Percentiles rank a stretch among this genome's conserved stretches.
phyloP scores from a whole-genome alignment of 2,329 filamentous ascomycete species.

The Aspergillus persii region DNA sequence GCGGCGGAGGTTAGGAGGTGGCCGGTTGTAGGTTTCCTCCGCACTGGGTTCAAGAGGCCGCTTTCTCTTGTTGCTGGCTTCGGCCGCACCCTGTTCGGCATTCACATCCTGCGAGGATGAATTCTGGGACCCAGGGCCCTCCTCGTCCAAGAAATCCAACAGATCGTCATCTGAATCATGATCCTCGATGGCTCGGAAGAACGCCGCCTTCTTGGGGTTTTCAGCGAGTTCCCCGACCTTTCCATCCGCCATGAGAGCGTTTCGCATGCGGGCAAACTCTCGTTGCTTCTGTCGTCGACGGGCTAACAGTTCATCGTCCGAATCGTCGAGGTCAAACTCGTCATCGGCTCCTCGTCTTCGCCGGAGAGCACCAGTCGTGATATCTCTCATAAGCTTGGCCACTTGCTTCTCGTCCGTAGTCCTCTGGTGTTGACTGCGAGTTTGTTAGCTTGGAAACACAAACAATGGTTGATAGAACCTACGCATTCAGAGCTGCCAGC shows the following conservation, averaged over 20 bases:
- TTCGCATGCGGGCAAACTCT: conserved; percentile 89
- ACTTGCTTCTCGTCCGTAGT: conserved; percentile 81
- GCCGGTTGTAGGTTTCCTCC: conserved; percentile 49
- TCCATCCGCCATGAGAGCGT: conserved; percentile 82
- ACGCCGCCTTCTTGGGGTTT: conserved; percentile 85
- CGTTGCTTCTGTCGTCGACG: conserved; percentile 76
- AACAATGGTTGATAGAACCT: conserved; percentile 46
- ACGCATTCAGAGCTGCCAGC: conserved; percentile 85
- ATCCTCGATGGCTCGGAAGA: conserved; percentile 86
- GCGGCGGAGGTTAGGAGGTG: conserved; percentile 61
- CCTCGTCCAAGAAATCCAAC: conserved; percentile 66
- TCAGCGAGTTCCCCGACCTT: conserved; percentile 86
- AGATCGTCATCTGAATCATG: conserved; percentile 64
- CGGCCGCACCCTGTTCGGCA: conserved; percentile 18
- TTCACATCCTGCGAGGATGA: conserved; percentile 25
- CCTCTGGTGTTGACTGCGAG: conserved; percentile 69
- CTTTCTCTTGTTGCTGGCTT: conserved; percentile 39
- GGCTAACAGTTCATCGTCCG: conserved; percentile 76
- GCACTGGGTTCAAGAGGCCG: conserved; percentile 38
- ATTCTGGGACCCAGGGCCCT: conserved; percentile 42
- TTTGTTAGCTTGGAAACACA: conserved; percentile 19
- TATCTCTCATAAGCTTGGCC: conserved; percentile 87
- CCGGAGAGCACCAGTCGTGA: conserved; percentile 83
- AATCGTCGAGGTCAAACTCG: conserved; percentile 83
- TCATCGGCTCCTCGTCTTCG: conserved; percentile 71